Base-by-base conservation (phyloP, 495 filamentous ascomycete genomes). In the Annulohypoxylon nitens region DNA sequence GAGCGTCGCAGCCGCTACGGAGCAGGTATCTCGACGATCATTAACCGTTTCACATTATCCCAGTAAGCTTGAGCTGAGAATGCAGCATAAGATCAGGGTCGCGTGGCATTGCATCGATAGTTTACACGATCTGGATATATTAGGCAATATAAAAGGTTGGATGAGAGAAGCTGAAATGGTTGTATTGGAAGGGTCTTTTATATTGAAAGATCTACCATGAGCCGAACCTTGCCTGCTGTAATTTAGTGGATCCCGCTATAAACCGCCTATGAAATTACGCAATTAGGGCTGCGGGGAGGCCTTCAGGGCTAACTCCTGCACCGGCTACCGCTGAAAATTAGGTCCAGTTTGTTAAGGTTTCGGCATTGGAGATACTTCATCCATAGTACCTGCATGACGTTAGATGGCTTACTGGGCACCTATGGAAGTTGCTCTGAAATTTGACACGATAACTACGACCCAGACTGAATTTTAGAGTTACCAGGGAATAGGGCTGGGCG, bases 201-300 rank as follows among this genome's bases (percentile, higher is more conserved):
- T 45, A 69, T 47, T 59, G 33, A 53, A 61, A 65, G 68, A 70
- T 70, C 61, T 60, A 34, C 67, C 50, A 53, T 20, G 60, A 64
- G 33, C 54, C 23, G 61, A 61, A 55, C 47, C 67, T 43, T 41
- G 26, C 33, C 20, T 64, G 25, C 37, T 50, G 45, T 16, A 41
- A 39, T 18, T 11, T 63, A 57, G 69, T 67, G 62, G 66, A 53
- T 37, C 59, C 14, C 61, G 47, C 64, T 73, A 69, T 65, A 60
- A 61, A 20, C 50, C 18, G 53, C 70, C 60, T 39, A 25, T 51
- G 36, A 54, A 67, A 41, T 60, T 61, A 63, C 72, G 36, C 63
- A 71, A 71, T 64, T 64, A 70, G 68, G 72, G 67, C 67, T 71
- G 67, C 58, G 61, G 69, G 67, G 71, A 64, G 36, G 18, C 39